Base-by-base conservation (phyloP, 495 filamentous ascomycete genomes). In the Aspergillus mulundensis region DNA sequence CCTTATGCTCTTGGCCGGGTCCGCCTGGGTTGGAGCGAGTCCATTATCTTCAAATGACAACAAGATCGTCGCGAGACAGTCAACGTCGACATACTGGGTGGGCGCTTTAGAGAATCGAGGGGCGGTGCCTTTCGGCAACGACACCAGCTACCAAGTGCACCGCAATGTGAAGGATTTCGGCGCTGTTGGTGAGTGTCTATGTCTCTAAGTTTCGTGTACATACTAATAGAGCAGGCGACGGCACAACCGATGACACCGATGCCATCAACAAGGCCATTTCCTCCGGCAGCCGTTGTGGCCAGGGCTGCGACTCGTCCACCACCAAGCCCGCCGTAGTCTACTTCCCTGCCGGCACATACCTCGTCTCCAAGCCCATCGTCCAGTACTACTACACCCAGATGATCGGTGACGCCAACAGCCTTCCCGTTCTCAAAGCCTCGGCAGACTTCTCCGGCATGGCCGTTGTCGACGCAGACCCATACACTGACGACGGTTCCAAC, bases 381-480 rank as follows among this genome's bases (percentile, higher is more conserved):
- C 83, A 88, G 64, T 84, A 81, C 58, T 94, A 92, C 74, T 89
- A 90, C 69, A 89, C 89, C 18, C 89, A 93, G 64, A 77, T 94
- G 38, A 78, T 92, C 4, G 89, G 89, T 52, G 89, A 97, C 72
- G 79, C 83, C 21, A 64, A 79, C 41, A 74, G 81, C 52, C 65
- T 85, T 3, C 93, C 93, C 1, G 87, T 85, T 0, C 77, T 97
- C 68, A 91, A 92, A 76, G 94, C 87, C 1, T 68, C 83, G 0
- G 64, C 86, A 7, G 67, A 67, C 57, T 97, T 97, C 65, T 43
- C 73, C 4, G 94, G 94, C 58, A 95, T 97, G 70, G 93, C 85
- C 18, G 79, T 98, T 20, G 90, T 98, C 62, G 92, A 97, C 62
- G 77, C 90, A 8, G 88, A 98, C 61, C 92, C 92, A 0, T 97